phyloP scores from a whole-genome alignment of 495 filamentous ascomycete genomes.

The Hypoxylon cercidicola region DNA sequence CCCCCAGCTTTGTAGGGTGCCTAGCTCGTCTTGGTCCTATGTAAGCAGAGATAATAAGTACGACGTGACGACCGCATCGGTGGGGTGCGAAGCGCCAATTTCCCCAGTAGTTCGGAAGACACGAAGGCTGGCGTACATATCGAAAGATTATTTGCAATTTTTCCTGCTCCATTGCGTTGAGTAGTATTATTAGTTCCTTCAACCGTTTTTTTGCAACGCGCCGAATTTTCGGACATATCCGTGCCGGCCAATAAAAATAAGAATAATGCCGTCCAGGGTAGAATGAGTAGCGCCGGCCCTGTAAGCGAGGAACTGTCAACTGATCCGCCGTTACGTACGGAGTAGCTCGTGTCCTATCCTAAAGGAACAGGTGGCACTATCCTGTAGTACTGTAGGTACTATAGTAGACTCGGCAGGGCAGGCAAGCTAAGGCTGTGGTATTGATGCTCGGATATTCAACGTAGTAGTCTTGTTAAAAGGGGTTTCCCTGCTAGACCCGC shows the following conservation, averaged over 20 bases:
- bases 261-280: constrained; percentile 1
- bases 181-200: constrained; percentile 9
- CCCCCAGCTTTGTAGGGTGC: constrained; percentile 6
- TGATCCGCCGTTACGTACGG: constrained; percentile 40
- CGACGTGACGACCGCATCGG: constrained; percentile 20
- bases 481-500: constrained; percentile 23
- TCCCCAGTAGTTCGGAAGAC: constrained; percentile 34
- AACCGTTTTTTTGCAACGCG: constrained; percentile 14
- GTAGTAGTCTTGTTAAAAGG: constrained; percentile 11
- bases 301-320: constrained; percentile 39
- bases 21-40: not conserved
- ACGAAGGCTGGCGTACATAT: constrained; percentile 30
- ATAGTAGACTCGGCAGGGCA: not conserved
- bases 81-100: constrained; percentile 26
- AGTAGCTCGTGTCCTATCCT: constrained; percentile 21
- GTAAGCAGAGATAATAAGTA: constrained; percentile 25
- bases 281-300: constrained; percentile 8
- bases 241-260: constrained; percentile 28
- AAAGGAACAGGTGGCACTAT: constrained; percentile 4
- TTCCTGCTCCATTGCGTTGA: constrained; percentile 26
- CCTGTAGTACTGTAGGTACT: constrained; percentile 4
- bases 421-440: constrained; percentile 5
- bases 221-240: constrained; percentile 34
- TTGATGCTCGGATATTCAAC: constrained; percentile 22
- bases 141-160: constrained; percentile 37